These are phyloP conservation scores for Umbelopsis sp. DNA, from an alignment of 192 early-diverging fungal genomes.

Conservation along the genomic window DNA sequence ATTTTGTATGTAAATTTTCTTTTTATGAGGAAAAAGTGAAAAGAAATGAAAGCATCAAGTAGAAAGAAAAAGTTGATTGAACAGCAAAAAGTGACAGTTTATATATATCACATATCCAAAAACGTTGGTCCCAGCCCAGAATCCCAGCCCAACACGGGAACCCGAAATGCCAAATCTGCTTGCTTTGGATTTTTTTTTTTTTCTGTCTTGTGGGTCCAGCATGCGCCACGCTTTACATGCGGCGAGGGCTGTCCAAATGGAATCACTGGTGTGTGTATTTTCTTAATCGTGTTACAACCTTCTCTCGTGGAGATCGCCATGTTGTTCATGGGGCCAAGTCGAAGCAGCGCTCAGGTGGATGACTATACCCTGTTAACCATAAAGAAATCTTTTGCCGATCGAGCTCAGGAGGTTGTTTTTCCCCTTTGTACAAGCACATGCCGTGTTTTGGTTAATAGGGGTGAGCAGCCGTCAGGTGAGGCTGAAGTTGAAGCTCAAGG, in stretches of 20 bases:
- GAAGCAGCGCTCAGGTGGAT: background rate
- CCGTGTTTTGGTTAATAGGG: too few relatives aligned
- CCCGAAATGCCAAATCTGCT: background rate
- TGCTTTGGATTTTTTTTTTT: background rate
- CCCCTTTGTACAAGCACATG: background rate
- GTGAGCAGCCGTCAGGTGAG: too few relatives aligned
- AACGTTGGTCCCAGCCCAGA: background rate
- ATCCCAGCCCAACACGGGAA: slow-evolving; percentile 18
- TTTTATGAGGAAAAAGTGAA: background rate
- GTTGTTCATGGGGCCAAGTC: background rate
- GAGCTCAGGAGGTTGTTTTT: background rate
- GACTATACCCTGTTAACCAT: background rate
- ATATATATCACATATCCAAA: background rate
- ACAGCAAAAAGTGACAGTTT: background rate
- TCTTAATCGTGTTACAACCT: background rate
- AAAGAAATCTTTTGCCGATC: background rate
- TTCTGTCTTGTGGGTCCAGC: background rate
- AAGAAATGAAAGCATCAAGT: background rate
- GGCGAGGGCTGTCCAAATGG: background rate
- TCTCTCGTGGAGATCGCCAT: slow-evolving; percentile 11
- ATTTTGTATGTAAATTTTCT: background rate
- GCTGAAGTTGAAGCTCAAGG: background rate
- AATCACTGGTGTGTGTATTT: too few relatives aligned
- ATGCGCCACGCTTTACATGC: background rate
- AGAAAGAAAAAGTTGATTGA: background rate